Base-by-base conservation (phyloP, 2,329 filamentous ascomycete genomes). In the Neospermospora avenae region DNA sequence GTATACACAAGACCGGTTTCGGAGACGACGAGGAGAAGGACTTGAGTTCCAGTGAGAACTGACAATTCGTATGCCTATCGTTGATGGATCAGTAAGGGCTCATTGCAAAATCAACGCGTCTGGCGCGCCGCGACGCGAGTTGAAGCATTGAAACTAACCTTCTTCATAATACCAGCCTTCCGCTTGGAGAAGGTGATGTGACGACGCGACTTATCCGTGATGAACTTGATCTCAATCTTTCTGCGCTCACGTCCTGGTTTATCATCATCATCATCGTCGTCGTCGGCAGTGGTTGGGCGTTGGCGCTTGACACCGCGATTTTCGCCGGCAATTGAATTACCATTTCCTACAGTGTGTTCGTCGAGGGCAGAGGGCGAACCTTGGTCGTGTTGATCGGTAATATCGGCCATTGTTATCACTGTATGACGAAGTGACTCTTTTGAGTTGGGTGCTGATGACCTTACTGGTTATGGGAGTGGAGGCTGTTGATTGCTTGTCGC, bases 191-290 rank as follows among this genome's bases (percentile, higher is more conserved):
- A 98, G 72, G 95, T 98, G 76, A 98, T 99, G 81, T 99, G 95
- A 65, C 95, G 90, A 80, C 95, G 92, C 80, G 93, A 98, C 83
- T 99, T 99, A 80, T 99, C 95, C 78, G 93, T 93, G 77, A 99
- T 99, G 81, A 99, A 99, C 84, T 99, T 99, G 81, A 99, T 99
- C 79, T 99, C 95, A 73, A 99, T 99, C 89, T 99, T 99, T 80
- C 95, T 88, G 75, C 95, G 89, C 84, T 98, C 95, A 77, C 95
- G 93, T 74, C 92, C 92, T 65, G 91, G 91, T 86, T 98, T 98
- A 77, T 97, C 93, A 70, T 96, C 93, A 70, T 98, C 93, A 67
- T 98, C 95, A 67, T 98, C 93, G 68, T 98, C 95, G 74, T 98
- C 95, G 75, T 98, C 93, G 72, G 87, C 87, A 56, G 87, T 84